phyloP scores from a whole-genome alignment of 2,329 filamentous ascomycete species.

The Talaromyces pinophilus region DNA sequence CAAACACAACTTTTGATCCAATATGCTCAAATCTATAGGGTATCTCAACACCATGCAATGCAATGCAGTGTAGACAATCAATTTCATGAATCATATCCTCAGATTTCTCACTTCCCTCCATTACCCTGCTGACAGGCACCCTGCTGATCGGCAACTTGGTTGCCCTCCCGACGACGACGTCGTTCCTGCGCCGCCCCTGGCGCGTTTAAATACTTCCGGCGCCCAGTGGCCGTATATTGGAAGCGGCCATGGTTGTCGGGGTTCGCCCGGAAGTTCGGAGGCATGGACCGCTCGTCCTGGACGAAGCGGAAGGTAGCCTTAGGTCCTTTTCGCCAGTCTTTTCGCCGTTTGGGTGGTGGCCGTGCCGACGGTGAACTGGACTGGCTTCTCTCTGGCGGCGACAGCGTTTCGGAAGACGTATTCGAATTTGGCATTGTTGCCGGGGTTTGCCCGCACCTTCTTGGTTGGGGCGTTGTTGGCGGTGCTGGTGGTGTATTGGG shows the following conservation, averaged over 20 bases:
- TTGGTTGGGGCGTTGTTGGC: not conserved
- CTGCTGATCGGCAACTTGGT: too few species aligned
- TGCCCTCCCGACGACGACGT: not conserved
- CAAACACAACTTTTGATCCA: not conserved
- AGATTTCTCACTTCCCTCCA: not conserved
- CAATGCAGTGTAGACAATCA: not conserved
- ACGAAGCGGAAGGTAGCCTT: constrained; percentile 19
- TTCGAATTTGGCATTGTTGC: not conserved
- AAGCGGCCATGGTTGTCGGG: constrained; percentile 32
- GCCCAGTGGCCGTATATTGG: constrained; percentile 23
- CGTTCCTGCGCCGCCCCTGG: constrained; percentile 21
- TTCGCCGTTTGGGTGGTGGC: not conserved
- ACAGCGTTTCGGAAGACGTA: not conserved
- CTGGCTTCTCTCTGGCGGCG: not conserved
- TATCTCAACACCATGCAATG: not conserved
- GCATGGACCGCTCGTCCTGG: constrained; percentile 23
- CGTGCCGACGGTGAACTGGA: not conserved
- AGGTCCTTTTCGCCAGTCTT: not conserved
- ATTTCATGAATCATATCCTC: not conserved
- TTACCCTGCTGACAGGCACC: not conserved
- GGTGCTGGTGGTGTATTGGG: not conserved
- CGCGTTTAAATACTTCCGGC: constrained; percentile 27
- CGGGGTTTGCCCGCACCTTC: not conserved
- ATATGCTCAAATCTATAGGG: not conserved
- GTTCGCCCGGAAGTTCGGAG: constrained; percentile 29